A percentile compares a stretch with the other conserved stretches of the same genome.
These are phyloP conservation scores for Candida peoriensis DNA, from an alignment of 805 yeast genomes.

Conservation along the genomic window DNA sequence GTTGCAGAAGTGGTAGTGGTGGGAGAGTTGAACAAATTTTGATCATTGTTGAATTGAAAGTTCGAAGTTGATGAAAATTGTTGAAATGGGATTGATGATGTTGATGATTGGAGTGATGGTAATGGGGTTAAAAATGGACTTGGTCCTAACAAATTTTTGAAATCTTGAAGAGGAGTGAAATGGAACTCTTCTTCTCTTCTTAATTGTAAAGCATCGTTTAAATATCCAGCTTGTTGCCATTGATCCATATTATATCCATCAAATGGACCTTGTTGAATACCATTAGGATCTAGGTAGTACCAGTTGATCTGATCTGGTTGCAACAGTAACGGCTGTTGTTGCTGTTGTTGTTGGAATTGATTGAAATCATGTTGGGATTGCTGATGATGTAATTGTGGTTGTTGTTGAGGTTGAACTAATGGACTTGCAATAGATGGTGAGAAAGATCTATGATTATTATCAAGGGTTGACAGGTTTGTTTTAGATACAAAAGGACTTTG, in stretches of 20 bases:
- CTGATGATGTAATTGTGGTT: conserved; percentile 6
- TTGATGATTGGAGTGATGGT: conserved; percentile 19
- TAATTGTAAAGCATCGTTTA: conserved; percentile 48
- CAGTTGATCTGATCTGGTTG: conserved; percentile 48
- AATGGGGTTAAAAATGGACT: conserved; percentile 64
- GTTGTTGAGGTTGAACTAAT: conserved; percentile 6
- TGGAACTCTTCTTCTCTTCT: conserved; percentile 51
- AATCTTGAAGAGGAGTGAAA: conserved; percentile 47
- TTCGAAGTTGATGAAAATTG: background rate
- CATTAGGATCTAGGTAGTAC: conserved; percentile 69
- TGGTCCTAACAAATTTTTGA: conserved; percentile 51
- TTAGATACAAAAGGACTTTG: conserved; percentile 3
- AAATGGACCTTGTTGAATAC: conserved; percentile 79
- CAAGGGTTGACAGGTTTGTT: conserved; percentile 1
- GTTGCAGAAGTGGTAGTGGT: no score
- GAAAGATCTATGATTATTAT: background rate
- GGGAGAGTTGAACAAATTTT: no score
- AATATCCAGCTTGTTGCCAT: conserved; percentile 64
- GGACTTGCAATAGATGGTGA: conserved; percentile 1
- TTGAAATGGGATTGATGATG: background rate
- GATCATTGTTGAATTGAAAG: background rate
- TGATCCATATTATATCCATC: conserved; percentile 67
- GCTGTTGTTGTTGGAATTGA: conserved; percentile 5
- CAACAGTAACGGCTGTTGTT: conserved; percentile 17
- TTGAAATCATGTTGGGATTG: conserved; percentile 4